phyloP scores from a whole-genome alignment of 108 stramenopile genomes.

The Pseudonitzschia delicatissima region DNA sequence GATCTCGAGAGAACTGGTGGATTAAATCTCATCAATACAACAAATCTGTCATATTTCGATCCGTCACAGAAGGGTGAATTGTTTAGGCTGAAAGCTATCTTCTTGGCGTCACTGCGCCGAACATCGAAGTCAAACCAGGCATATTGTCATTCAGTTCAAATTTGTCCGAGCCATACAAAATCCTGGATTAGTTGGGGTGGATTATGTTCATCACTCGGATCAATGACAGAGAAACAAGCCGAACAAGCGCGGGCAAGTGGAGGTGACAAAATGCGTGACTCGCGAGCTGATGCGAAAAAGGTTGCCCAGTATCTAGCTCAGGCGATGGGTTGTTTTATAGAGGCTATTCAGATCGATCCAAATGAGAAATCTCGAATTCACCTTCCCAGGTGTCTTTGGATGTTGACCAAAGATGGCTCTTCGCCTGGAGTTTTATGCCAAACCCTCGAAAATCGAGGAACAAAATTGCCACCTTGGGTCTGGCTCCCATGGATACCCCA shows the following conservation, averaged over 20 bases:
- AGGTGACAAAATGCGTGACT: conserved; percentile 27
- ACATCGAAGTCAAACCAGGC: conserved; percentile 86
- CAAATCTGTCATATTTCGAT: conserved; percentile 92
- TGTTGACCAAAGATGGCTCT: conserved; percentile 83
- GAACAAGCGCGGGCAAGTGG: conserved; percentile 24
- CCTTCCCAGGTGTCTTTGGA: conserved; percentile 84
- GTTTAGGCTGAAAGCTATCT: conserved; percentile 87
- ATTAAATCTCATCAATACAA: conserved; percentile 91
- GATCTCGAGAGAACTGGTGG: conserved; percentile 76
- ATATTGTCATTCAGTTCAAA: conserved; percentile 89
- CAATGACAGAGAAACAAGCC: conserved; percentile 46
- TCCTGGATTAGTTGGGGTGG: conserved; percentile 93
- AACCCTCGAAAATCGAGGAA: conserved; percentile 70
- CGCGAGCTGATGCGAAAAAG: conserved; percentile 57
- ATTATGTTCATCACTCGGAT: conserved; percentile 74
- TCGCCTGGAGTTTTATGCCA: conserved; percentile 68
- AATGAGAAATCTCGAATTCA: conserved; percentile 75
- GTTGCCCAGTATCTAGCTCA: conserved; percentile 84
- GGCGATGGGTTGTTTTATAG: conserved; percentile 93
- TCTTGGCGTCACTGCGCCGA: conserved; percentile 67
- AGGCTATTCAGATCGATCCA: conserved; percentile 74
- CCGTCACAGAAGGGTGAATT: conserved; percentile 84
- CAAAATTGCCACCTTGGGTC: conserved; percentile 83
- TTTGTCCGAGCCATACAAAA: conserved; percentile 83
- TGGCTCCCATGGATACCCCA: conserved; percentile 95